These are phyloP conservation scores for Teunomyces kruisii DNA, from an alignment of 805 yeast species.

Conservation along the genomic window DNA sequence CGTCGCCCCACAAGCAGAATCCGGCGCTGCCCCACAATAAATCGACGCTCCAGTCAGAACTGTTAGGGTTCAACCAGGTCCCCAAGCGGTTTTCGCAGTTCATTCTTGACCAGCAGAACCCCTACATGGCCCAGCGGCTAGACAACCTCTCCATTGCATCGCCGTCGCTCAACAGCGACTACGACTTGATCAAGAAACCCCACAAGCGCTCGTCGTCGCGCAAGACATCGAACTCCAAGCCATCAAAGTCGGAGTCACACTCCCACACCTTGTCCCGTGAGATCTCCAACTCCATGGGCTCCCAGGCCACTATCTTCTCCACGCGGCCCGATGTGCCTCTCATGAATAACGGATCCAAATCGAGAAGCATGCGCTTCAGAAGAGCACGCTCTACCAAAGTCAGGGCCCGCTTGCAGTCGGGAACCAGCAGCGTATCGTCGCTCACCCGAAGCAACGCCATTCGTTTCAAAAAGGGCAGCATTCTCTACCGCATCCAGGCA, in stretches of 20 bases:
- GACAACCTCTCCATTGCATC: constrained; percentile 19
- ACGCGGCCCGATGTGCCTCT: constrained; percentile 22
- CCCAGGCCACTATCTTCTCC: constrained; percentile 47
- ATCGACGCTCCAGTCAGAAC: constrained; percentile 1
- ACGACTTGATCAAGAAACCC: constrained; percentile 4
- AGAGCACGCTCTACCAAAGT: background rate
- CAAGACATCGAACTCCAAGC: constrained; percentile 6
- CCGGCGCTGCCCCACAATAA: background rate
- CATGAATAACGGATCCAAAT: background rate
- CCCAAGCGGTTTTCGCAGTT: constrained; percentile 43
- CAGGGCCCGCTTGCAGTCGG: background rate
- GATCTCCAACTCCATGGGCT: constrained; percentile 39
- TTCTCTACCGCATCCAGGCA: constrained; percentile 29
- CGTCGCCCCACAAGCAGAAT: constrained; percentile 1
- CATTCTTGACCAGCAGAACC: constrained; percentile 34
- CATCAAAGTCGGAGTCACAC: constrained; percentile 2
- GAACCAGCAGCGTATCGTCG: background rate
- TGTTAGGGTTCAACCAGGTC: constrained; percentile 30
- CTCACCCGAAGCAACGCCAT: constrained; percentile 25
- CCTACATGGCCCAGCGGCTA: constrained; percentile 16
- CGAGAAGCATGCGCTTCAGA: background rate
- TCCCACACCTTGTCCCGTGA: constrained; percentile 16
- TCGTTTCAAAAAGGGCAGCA: constrained; percentile 32
- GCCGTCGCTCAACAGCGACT: constrained; percentile 10
- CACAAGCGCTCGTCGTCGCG: constrained; percentile 2